Percentiles rank a stretch among this genome's conserved stretches.
Evolutionary conservation across 2,329 filamentous ascomycete species (phyloP).

Genomic region (Hypoxylon rubiginosum): DNA sequence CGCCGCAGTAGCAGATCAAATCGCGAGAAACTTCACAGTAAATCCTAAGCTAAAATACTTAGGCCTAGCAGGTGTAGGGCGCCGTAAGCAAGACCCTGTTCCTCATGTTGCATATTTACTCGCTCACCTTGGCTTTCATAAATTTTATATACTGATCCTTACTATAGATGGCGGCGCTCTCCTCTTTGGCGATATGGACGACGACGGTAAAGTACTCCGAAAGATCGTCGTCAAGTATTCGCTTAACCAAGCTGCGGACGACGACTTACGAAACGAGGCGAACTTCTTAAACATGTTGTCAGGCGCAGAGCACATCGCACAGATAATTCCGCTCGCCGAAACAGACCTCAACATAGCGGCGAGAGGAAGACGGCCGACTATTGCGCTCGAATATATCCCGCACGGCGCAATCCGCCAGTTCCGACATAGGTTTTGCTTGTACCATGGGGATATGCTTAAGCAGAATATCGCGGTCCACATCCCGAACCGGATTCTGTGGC

Average conservation of each 20-base stretch:
- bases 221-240: constrained; percentile 33
- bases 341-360: constrained; percentile 8
- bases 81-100: constrained; percentile 21
- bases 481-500: constrained; percentile 25
- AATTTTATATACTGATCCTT: background rate
- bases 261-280: constrained; percentile 16
- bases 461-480: background rate
- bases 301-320: constrained; percentile 30
- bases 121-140: background rate
- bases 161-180: constrained; percentile 25
- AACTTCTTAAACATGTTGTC: constrained; percentile 8
- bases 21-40: constrained; percentile 11
- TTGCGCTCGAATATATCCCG: constrained; percentile 28
- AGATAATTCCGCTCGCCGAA: constrained; percentile 5
- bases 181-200: constrained; percentile 14
- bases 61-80: constrained; percentile 21
- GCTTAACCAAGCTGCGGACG: constrained; percentile 6
- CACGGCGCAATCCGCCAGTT: constrained; percentile 2
- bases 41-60: constrained; percentile 13
- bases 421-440: background rate
- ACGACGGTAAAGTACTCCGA: background rate
- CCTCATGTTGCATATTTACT: background rate
- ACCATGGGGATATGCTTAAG: too few species aligned
- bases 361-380: constrained; percentile 18
- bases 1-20: background rate